phyloP scores from a whole-genome alignment of 108 stramenopile genomes.

The Fragilariopsis cylindrus region DNA sequence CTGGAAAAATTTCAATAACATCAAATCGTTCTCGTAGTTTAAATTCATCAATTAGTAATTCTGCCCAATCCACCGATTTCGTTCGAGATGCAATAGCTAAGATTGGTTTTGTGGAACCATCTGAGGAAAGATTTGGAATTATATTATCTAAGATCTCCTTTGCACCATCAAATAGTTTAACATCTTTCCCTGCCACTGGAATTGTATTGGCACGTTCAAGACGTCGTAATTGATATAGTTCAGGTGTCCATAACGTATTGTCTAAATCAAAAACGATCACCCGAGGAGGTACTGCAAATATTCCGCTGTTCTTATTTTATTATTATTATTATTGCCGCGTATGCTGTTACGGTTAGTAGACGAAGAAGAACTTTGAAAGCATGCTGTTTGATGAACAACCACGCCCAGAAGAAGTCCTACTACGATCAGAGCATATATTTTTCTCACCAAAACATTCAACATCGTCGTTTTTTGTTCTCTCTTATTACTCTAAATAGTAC shows the following conservation, averaged over 20 bases:
- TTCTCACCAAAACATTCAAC: too few species aligned
- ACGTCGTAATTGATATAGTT: slow-evolving; percentile 78
- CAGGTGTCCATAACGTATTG: slow-evolving; percentile 59
- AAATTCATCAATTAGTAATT: slow-evolving; percentile 59
- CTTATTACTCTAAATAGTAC: too few species aligned
- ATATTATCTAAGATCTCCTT: slow-evolving; percentile 43
- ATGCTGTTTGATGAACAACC: too few species aligned
- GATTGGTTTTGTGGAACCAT: slow-evolving; percentile 29
- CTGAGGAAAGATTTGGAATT: slow-evolving; percentile 27
- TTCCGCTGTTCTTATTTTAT: not conserved
- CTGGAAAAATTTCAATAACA: slow-evolving; percentile 75
- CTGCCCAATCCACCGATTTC: slow-evolving; percentile 69
- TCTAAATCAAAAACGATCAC: slow-evolving; percentile 60
- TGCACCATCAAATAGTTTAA: slow-evolving; percentile 58
- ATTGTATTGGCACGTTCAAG: slow-evolving; percentile 36
- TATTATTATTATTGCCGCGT: too few species aligned
- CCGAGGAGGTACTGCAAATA: not conserved
- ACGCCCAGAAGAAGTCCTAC: too few species aligned
- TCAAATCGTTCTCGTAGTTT: slow-evolving; percentile 50
- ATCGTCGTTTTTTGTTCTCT: too few species aligned
- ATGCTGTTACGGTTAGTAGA: too few species aligned
- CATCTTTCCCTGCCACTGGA: slow-evolving; percentile 65
- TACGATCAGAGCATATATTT: too few species aligned
- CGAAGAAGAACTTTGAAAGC: too few species aligned
- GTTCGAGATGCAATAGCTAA: slow-evolving; percentile 78